Evolutionary conservation across 805 yeast species (phyloP).

Genomic region (Candida silvicultrix): DNA sequence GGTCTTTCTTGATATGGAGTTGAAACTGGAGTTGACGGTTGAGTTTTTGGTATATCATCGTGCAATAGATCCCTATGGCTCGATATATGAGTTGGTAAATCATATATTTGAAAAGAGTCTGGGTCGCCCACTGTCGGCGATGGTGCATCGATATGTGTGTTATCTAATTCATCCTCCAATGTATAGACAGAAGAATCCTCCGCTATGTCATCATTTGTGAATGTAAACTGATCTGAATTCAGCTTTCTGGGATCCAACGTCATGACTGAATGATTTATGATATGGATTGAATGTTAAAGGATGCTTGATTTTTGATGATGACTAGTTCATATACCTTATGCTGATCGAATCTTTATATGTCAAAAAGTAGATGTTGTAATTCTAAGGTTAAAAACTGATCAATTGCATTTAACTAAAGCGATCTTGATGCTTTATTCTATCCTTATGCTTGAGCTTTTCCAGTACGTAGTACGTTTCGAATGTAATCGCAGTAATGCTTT

Average conservation of each 20-base stretch:
- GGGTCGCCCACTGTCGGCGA: background rate
- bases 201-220: conserved; percentile 7
- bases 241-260: conserved; percentile 18
- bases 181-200: conserved; percentile 14
- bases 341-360: too few relatives aligned
- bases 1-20: conserved; percentile 18
- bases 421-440: too few relatives aligned
- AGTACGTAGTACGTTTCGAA: too few relatives aligned
- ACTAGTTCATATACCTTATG: too few relatives aligned
- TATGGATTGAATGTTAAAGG: too few relatives aligned
- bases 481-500: too few relatives aligned
- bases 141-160: background rate
- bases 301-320: too few relatives aligned
- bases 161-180: conserved; percentile 9
- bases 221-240: conserved; percentile 11
- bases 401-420: too few relatives aligned
- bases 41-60: conserved; percentile 4
- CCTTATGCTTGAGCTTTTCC: too few relatives aligned
- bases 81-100: conserved; percentile 20
- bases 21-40: conserved; percentile 20
- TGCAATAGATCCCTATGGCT: conserved; percentile 12
- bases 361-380: too few relatives aligned
- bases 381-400: too few relatives aligned
- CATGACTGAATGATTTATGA: conserved; percentile 8
- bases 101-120: conserved; percentile 6